Base-by-base conservation (phyloP, 176 grass and related monocot genomes). In the Zea luxurians region DNA sequence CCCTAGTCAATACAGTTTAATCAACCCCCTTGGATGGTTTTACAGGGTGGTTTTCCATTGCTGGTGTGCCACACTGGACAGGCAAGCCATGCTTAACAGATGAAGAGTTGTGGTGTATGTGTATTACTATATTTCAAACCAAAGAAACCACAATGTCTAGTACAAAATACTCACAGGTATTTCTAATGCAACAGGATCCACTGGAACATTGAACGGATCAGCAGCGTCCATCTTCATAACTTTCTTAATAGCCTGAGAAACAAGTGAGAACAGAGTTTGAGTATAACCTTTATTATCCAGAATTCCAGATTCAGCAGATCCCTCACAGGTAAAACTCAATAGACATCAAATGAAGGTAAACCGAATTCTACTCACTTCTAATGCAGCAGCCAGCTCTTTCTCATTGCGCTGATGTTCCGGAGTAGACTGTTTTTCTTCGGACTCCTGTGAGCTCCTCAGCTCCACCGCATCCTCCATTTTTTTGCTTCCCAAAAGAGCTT, bases 181-280 rank as follows among this genome's bases (percentile, higher is more conserved):
- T 75, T 84, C 90, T 72, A 99, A 62, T 66, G 96, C 92, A 85
- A 89, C 82, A 42, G 96, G 96, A 55, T 96, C 87, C 4, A 99
- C 96, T 35, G 96, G 96, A 18, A 61, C 60, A 13, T 99, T 99
- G 81, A 99, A 99, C 8, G 96, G 96, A 49, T 77, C 96, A 66
- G 96, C 92, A 66, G 96, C 90, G 2, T 99, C 92, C 84, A 93
- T 90, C 81, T 90, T 93, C 92, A 96, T 99, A 69, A 99, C 84
- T 87, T 99, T 99, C 59, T 83, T 95, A 78, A 99, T 93, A 83
- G 89, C 92, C 96, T 99, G 81, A 58, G 15, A 63, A 36, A 72
- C 16, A 82, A 77, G 37, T 10, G 27, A 36, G 49, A 10, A 49
- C 10, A 68, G 18, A 36, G 2, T 67, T 8, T 61, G 8, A 68